Evolutionary conservation across 169 alveolate genomes (phyloP).

Genomic region (Blepharisma undulans): DNA sequence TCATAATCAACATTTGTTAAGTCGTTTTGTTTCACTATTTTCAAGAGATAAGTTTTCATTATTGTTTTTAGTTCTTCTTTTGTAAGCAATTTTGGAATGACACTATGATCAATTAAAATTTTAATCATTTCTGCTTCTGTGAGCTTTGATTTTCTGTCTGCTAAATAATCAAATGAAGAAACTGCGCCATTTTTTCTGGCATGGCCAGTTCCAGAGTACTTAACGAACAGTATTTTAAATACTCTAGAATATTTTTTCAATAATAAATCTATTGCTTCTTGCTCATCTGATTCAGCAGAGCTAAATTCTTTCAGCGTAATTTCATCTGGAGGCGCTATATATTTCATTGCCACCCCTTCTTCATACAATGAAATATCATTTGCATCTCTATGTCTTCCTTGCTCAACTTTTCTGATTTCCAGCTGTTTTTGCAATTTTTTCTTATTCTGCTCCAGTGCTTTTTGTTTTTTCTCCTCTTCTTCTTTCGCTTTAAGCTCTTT

Average conservation of each 20-base stretch:
- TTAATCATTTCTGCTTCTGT: not conserved
- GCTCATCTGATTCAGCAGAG: not conserved
- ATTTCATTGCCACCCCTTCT: not conserved
- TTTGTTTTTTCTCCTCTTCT: not conserved
- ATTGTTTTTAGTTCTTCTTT: not conserved
- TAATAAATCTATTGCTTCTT: not conserved
- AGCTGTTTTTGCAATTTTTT: slow-evolving; percentile 17
- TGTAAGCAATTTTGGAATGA: not conserved
- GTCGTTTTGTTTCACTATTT: not conserved
- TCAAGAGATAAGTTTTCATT: not conserved
- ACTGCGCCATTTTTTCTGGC: not conserved
- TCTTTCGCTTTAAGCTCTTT: not conserved
- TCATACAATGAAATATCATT: not conserved
- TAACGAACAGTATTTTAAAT: not conserved
- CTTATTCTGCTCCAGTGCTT: not conserved
- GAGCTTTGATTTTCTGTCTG: not conserved
- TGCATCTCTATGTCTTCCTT: not conserved
- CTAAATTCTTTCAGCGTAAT: not conserved
- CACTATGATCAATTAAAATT: slow-evolving; percentile 8
- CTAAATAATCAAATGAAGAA: not conserved
- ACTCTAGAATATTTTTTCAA: slow-evolving; percentile 6
- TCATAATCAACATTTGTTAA: not conserved
- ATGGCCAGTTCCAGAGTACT: slow-evolving; percentile 25
- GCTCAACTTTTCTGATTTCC: not conserved
- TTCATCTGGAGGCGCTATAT: not conserved